Conservation (phyloP, 2,329 filamentous ascomycete genomes). For the Thelonectria rubi region DNA sequence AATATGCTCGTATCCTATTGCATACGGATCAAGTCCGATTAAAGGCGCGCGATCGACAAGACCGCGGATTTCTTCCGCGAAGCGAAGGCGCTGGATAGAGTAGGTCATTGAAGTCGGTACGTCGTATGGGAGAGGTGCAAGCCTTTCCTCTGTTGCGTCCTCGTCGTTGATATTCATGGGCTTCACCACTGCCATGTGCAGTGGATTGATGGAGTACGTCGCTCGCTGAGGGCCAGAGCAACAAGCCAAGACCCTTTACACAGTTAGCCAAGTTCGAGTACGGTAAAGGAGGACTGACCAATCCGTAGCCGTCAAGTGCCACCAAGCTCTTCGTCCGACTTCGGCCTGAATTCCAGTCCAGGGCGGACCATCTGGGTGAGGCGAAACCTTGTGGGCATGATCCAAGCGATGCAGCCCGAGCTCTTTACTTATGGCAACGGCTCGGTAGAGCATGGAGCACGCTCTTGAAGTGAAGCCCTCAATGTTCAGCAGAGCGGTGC, state of each 20-base stretch:
- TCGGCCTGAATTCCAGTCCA: slow-evolving; percentile 45
- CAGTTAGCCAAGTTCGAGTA: neutral
- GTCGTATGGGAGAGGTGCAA: slow-evolving; percentile 42
- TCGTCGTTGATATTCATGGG: slow-evolving; percentile 52
- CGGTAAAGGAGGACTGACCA: slow-evolving; percentile 42
- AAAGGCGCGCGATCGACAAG: slow-evolving; percentile 47
- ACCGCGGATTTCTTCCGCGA: slow-evolving; percentile 49
- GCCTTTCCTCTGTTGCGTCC: slow-evolving; percentile 46
- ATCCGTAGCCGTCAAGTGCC: slow-evolving; percentile 53
- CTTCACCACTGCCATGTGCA: slow-evolving; percentile 51
- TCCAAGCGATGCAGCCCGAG: slow-evolving; percentile 53
- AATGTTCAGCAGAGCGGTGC: slow-evolving; percentile 51
- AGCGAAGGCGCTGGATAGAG: slow-evolving; percentile 49
- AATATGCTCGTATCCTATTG: slow-evolving; percentile 45
- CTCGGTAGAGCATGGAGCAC: slow-evolving; percentile 27
- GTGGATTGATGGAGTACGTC: slow-evolving; percentile 49
- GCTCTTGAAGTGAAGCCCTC: slow-evolving; percentile 39
- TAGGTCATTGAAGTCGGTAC: slow-evolving; percentile 49
- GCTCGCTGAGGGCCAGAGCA: slow-evolving; percentile 48
- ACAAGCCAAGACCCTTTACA: slow-evolving; percentile 49
- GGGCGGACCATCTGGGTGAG: slow-evolving; percentile 32
- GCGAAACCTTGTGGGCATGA: slow-evolving; percentile 34
- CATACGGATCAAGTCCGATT: slow-evolving; percentile 40
- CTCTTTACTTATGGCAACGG: slow-evolving; percentile 35
- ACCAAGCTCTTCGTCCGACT: slow-evolving; percentile 55